Evolutionary conservation across 495 filamentous ascomycete species (phyloP).

Genomic region (Aeminium ludgeri): DNA sequence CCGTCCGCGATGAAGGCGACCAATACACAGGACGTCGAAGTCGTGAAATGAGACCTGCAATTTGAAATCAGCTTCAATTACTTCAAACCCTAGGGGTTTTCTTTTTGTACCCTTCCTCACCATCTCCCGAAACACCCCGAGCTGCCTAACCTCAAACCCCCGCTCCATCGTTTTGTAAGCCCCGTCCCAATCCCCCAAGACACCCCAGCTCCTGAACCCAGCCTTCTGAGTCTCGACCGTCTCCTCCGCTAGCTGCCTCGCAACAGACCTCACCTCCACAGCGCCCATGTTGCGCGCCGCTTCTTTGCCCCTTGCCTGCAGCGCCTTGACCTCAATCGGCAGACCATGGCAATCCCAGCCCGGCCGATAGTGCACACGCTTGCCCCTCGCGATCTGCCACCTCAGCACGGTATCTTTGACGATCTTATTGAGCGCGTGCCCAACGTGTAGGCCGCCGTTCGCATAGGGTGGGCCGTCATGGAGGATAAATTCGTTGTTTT

Average conservation of each 20-base stretch:
- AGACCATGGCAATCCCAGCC: slow-evolving; percentile 98
- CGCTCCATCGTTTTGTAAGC: slow-evolving; percentile 86
- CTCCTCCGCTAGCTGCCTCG: slow-evolving; percentile 52
- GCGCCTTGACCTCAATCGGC: slow-evolving; percentile 93
- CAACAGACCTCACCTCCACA: slow-evolving; percentile 46
- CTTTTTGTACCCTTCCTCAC: slow-evolving; percentile 43
- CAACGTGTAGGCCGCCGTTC: slow-evolving; percentile 84
- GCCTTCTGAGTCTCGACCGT: slow-evolving; percentile 69
- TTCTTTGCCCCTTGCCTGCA: slow-evolving; percentile 32
- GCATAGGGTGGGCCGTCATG: slow-evolving; percentile 97
- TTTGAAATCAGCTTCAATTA: not conserved
- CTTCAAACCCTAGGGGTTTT: slow-evolving; percentile 15
- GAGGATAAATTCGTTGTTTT: slow-evolving; percentile 50
- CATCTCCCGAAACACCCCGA: slow-evolving; percentile 75
- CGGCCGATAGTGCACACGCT: slow-evolving; percentile 67
- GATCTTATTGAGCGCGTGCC: slow-evolving; percentile 97
- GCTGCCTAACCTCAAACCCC: slow-evolving; percentile 69
- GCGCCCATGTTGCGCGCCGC: slow-evolving; percentile 21
- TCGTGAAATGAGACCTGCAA: slow-evolving; percentile 61
- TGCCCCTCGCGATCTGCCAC: slow-evolving; percentile 60
- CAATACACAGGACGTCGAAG: slow-evolving; percentile 90
- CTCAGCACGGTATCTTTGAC: slow-evolving; percentile 85
- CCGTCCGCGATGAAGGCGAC: slow-evolving; percentile 80
- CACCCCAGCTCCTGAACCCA: slow-evolving; percentile 62
- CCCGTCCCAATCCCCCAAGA: slow-evolving; percentile 91